Base-by-base conservation (phyloP, 2,329 filamentous ascomycete genomes). In the Talaromyces sp. region DNA sequence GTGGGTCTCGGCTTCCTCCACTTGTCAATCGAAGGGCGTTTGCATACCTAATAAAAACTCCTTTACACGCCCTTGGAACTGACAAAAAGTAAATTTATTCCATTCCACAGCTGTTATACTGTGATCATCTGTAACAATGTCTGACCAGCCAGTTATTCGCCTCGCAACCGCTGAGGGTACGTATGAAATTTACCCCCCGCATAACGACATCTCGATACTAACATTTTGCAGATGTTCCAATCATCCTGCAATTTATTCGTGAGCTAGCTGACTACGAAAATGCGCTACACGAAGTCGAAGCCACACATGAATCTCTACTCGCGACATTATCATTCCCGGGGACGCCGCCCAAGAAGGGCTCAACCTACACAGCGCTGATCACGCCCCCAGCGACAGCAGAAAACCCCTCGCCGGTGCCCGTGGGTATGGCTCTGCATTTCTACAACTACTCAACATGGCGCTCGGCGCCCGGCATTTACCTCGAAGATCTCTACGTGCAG, bases 391-490 rank as follows among this genome's bases (percentile, higher is more conserved):
- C 44, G 47, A 75, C 78, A 6, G 75, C 79, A 11, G 71, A 77
- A 44, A 74, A 66, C 63, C 64, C 70, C 61, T 42, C 66, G 57
- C 66, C 74, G 33, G 54, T 64, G 61, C 71, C 85, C 74, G 90
- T 86, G 0, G 92, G 89, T 55, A 91, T 97, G 84, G 92, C 92
- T 1, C 78, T 97, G 47, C 97, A 92, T 79, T 98, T 96, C 75
- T 92, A 93, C 82, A 98, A 93, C 78, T 98, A 96, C 78, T 92
- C 88, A 71, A 97, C 93, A 0, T 98, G 95, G 95, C 85, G 90
- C 9, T 85, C 90, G n/a, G 85, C 85, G 53, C 86, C 93, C 0
- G 93, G 93, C 2, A 90, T 99, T 71, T 96, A 96, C 75, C 87
- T 98, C 42, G 93, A 98, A 75, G 93, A 98, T 72, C 80, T 98